phyloP scores from a whole-genome alignment of 2,329 filamentous ascomycete genomes.

The Talaromyces islandicus region DNA sequence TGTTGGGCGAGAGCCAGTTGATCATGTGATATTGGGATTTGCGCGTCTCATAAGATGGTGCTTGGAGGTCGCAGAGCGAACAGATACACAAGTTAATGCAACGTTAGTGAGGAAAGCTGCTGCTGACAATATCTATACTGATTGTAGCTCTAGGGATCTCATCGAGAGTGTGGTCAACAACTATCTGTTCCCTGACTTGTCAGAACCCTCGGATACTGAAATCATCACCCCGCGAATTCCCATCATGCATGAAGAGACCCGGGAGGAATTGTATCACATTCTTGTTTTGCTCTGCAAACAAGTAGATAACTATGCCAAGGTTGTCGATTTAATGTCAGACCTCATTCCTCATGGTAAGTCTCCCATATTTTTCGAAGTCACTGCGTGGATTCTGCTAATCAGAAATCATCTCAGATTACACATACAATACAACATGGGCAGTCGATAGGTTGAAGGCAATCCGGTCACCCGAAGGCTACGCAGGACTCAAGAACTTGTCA shows the following conservation, averaged over 20 bases:
- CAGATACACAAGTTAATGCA: slow-evolving; percentile 26
- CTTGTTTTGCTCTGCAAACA: slow-evolving; percentile 53
- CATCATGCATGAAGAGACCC: slow-evolving; percentile 50
- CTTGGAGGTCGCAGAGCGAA: slow-evolving; percentile 32
- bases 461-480: slow-evolving; percentile 72
- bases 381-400: slow-evolving; percentile 15
- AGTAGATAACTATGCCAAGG: slow-evolving; percentile 40
- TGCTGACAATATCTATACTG: background rate
- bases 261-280: slow-evolving; percentile 56
- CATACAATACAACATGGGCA: slow-evolving; percentile 54
- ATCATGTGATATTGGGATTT: slow-evolving; percentile 39
- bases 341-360: slow-evolving; percentile 46
- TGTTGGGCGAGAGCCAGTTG: slow-evolving; percentile 40
- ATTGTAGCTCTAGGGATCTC: slow-evolving; percentile 28
- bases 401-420: slow-evolving; percentile 43
- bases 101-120: slow-evolving; percentile 21
- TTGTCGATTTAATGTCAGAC: slow-evolving; percentile 48
- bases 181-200: slow-evolving; percentile 59
- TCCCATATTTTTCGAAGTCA: slow-evolving; percentile 4
- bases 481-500: slow-evolving; percentile 84
- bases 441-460: slow-evolving; percentile 64
- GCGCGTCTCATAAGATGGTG: slow-evolving; percentile 38
- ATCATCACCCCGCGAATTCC: slow-evolving; percentile 35
- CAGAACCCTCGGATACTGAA: slow-evolving; percentile 21
- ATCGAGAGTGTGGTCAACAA: slow-evolving; percentile 53